Evolutionary conservation across 148 eudicot genomes (phyloP).

Genomic region (Agrostemma githago): DNA sequence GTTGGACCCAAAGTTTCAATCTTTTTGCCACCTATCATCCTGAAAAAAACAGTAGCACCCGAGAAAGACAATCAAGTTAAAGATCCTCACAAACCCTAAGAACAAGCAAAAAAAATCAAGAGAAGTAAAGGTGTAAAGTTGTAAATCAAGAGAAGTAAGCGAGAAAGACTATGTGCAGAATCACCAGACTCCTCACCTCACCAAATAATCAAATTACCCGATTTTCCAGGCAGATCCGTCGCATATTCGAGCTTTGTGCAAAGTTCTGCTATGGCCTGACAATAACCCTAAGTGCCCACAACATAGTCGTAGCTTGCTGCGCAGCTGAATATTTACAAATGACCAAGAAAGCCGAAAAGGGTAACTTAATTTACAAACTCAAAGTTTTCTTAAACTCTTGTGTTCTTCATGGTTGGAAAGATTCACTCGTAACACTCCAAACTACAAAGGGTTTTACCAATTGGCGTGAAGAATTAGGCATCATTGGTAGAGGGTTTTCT

Average conservation of each 20-base stretch:
- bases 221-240: conserved; percentile 78
- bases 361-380: conserved; percentile 65
- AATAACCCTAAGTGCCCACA: conserved; percentile 74
- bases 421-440: conserved; percentile 59
- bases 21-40: background rate
- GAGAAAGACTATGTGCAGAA: conserved; percentile 65
- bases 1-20: background rate
- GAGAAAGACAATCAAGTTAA: no score
- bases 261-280: conserved; percentile 93
- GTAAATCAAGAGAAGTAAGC: no score
- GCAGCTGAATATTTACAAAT: conserved; percentile 85
- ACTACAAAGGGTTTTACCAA: conserved; percentile 48
- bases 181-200: conserved; percentile 49
- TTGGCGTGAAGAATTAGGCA: conserved; percentile 71
- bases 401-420: conserved; percentile 83
- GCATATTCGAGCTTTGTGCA: conserved; percentile 82
- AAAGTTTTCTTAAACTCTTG: conserved; percentile 84
- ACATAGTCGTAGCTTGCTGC: conserved; percentile 62
- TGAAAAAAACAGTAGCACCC: no score
- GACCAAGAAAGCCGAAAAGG: conserved; percentile 87
- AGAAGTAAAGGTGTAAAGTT: no score
- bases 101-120: no score
- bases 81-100: no score
- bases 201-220: conserved; percentile 71
- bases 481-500: conserved; percentile 50